Evolutionary conservation across 1,139 yeast genomes (phyloP).

Genomic region (Hemisphaericaspora lyxosophila): DNA sequence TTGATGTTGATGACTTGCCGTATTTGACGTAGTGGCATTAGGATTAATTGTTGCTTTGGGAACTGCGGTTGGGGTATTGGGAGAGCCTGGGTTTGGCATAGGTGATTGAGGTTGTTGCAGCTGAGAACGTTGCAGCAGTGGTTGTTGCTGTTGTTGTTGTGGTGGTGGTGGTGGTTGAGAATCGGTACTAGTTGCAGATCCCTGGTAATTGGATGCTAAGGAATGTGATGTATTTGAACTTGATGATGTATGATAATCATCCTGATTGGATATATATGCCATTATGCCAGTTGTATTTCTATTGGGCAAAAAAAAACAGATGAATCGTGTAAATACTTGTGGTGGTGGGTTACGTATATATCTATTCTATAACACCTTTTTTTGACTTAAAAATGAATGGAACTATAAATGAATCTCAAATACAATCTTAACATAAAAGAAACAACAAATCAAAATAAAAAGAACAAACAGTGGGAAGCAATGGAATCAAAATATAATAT

Average conservation of each 20-base stretch:
- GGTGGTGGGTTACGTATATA: background rate
- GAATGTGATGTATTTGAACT: constrained; percentile 1
- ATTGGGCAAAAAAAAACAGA: too few species aligned
- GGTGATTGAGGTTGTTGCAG: constrained; percentile 1
- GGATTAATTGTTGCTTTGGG: constrained; percentile 12
- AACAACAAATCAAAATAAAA: background rate
- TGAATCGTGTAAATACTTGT: too few species aligned
- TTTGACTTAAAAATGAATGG: background rate
- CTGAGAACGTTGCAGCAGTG: constrained; percentile 2
- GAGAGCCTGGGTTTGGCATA: constrained; percentile 1
- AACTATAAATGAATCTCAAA: background rate
- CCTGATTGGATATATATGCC: constrained; percentile 1
- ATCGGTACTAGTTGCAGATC: background rate
- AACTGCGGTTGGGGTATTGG: constrained; percentile 1
- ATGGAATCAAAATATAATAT: too few species aligned
- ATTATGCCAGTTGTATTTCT: background rate
- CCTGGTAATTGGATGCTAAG: background rate
- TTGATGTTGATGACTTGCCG: constrained; percentile 46
- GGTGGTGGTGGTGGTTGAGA: constrained; percentile 6
- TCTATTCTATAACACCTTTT: background rate
- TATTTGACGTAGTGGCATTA: constrained; percentile 27
- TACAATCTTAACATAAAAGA: background rate
- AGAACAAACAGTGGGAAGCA: background rate
- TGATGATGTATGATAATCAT: constrained; percentile 2
- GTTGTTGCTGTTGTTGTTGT: constrained; percentile 4